A percentile compares a stretch with the other conserved stretches of the same genome.
These are phyloP conservation scores for Paramyrothecium sp. DNA, from an alignment of 2,329 filamentous ascomycete species.

Conservation along the genomic window DNA sequence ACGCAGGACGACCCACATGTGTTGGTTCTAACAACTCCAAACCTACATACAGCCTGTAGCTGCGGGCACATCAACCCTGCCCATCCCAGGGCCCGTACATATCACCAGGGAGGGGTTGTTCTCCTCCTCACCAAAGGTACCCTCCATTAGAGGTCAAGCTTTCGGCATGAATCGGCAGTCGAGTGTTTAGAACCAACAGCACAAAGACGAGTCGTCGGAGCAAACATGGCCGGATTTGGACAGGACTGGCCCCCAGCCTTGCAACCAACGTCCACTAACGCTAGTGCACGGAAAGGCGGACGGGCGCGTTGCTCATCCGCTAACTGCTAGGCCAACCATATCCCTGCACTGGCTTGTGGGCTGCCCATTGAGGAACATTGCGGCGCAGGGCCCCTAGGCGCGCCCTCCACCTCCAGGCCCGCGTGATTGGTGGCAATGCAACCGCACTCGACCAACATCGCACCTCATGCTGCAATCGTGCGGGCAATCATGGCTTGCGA, in stretches of 20 bases:
- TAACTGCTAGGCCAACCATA: background rate
- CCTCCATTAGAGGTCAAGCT: background rate
- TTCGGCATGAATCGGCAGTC: background rate
- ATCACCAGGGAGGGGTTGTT: background rate
- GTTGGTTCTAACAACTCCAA: background rate
- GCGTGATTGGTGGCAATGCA: background rate
- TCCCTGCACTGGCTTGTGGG: background rate
- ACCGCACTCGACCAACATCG: background rate
- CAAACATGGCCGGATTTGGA: too few relatives aligned
- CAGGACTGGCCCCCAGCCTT: too few relatives aligned
- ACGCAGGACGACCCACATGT: background rate
- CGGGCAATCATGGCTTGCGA: background rate
- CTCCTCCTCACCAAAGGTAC: background rate
- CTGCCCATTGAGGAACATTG: background rate
- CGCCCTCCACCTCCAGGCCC: background rate
- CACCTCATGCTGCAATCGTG: background rate
- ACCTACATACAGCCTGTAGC: background rate
- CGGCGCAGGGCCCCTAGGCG: background rate
- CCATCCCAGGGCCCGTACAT: background rate
- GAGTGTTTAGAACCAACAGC: background rate
- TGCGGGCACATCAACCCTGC: background rate
- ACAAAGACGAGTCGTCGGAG: background rate
- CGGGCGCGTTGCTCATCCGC: background rate
- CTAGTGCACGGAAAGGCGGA: background rate
- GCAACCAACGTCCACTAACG: too few relatives aligned